Evolutionary conservation across 1,139 yeast species (phyloP).

Genomic region (Yamadazyma diospyri): DNA sequence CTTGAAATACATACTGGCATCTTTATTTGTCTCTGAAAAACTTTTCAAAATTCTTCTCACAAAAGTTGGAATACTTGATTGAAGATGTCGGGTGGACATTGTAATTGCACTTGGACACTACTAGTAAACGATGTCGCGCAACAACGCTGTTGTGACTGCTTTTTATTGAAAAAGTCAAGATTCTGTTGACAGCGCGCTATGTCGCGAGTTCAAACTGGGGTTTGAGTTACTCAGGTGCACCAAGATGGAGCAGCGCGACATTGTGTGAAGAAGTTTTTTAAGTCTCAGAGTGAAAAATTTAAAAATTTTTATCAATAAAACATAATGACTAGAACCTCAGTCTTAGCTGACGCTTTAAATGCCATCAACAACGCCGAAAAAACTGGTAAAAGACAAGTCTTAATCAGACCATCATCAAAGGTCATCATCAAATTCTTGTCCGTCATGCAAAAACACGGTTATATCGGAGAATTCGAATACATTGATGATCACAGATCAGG

Average conservation of each 20-base stretch:
- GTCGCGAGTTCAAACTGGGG: too few species aligned
- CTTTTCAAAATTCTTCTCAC: slow-evolving; percentile 6
- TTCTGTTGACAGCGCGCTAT: too few species aligned
- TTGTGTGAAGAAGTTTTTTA: neutral
- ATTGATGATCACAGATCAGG: slow-evolving; percentile 98
- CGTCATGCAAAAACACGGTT: slow-evolving; percentile 95
- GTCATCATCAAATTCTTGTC: slow-evolving; percentile 92
- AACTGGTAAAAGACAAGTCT: slow-evolving; percentile 97
- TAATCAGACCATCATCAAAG: slow-evolving; percentile 96
- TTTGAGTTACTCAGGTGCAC: too few species aligned
- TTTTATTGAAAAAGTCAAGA: too few species aligned
- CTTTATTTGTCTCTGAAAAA: slow-evolving; percentile 15
- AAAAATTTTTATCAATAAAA: slow-evolving; percentile 5
- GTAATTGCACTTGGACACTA: too few species aligned
- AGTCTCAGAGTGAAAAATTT: slow-evolving; percentile 3
- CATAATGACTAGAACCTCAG: slow-evolving; percentile 92
- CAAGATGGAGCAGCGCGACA: slow-evolving; percentile 5
- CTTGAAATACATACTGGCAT: slow-evolving; percentile 40
- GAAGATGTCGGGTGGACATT: neutral
- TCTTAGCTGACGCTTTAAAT: slow-evolving; percentile 96
- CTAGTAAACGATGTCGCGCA: too few species aligned
- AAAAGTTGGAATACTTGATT: neutral
- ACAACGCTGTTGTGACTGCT: too few species aligned
- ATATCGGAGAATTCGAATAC: slow-evolving; percentile 84
- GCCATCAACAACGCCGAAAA: slow-evolving; percentile 97